These are phyloP conservation scores for Kokia cookei DNA, from an alignment of 441 rosid species.

Conservation along the genomic window DNA sequence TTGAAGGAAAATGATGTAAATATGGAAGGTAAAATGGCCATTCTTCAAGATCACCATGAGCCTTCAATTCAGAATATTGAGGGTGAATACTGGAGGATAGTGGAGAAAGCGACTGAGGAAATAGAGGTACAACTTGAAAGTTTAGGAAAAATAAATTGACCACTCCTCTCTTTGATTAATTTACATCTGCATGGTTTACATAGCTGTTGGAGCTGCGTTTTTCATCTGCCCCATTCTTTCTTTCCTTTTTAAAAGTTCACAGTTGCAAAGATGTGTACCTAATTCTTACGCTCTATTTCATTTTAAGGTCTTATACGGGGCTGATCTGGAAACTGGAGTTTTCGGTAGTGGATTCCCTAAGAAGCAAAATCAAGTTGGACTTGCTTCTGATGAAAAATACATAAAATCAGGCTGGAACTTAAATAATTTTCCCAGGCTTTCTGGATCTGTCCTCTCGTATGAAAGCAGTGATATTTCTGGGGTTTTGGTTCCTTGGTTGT, in stretches of 20 bases:
- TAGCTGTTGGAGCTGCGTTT: background rate
- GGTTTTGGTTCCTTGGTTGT: constrained; percentile 96
- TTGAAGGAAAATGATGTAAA: constrained; percentile 30
- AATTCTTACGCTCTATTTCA: constrained; percentile 11
- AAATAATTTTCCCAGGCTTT: constrained; percentile 91
- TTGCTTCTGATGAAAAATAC: constrained; percentile 48
- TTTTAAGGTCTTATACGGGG: constrained; percentile 88
- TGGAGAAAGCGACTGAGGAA: constrained; percentile 93
- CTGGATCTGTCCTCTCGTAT: constrained; percentile 82
- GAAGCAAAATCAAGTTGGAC: constrained; percentile 33
- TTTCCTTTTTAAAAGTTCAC: background rate
- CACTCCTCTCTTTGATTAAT: background rate
- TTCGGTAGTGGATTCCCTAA: constrained; percentile 99
- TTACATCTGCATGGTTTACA: background rate
- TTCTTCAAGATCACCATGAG: constrained; percentile 37
- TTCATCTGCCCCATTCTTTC: background rate
- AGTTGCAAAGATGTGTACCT: constrained; percentile 12
- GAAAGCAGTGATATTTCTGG: constrained; percentile 98
- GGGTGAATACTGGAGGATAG: constrained; percentile 99
- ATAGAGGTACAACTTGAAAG: constrained; percentile 59
- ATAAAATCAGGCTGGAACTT: constrained; percentile 95
- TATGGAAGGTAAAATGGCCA: constrained; percentile 23
- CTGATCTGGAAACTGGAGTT: constrained; percentile 94
- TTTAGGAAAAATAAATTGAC: background rate
- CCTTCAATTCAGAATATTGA: constrained; percentile 74